These are phyloP conservation scores for Acer negundo DNA, from an alignment of 345 rosid species.

Conservation along the genomic window DNA sequence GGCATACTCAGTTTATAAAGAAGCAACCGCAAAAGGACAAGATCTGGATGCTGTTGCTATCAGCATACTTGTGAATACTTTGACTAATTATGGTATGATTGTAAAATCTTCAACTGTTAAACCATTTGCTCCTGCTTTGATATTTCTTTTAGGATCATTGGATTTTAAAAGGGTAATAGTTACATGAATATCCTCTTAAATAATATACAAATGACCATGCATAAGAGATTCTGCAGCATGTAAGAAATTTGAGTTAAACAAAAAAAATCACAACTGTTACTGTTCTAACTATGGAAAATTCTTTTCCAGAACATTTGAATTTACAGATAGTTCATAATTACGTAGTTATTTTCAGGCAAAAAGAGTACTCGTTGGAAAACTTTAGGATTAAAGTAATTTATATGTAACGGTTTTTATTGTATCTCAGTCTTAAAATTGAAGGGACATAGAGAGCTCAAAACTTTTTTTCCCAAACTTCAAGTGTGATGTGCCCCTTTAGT, in stretches of 20 bases:
- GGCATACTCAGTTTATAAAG: slow-evolving; percentile 59
- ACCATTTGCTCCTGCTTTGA: neutral
- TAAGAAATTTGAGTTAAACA: neutral
- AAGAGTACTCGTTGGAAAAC: neutral
- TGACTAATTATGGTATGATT: slow-evolving; percentile 62
- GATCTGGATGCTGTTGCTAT: slow-evolving; percentile 56
- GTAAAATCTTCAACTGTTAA: neutral
- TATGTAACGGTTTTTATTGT: neutral
- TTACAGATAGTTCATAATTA: neutral
- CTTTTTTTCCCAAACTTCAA: neutral
- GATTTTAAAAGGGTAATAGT: neutral
- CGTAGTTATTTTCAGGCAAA: neutral
- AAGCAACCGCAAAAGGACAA: slow-evolving; percentile 42
- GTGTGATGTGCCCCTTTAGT: neutral
- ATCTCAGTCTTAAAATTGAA: neutral
- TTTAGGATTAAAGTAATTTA: neutral
- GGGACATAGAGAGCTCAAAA: neutral
- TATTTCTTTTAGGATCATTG: slow-evolving; percentile 7
- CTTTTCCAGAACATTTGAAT: neutral
- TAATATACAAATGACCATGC: slow-evolving; percentile 1
- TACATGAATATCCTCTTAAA: neutral
- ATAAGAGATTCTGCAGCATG: neutral
- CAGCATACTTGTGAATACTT: slow-evolving; percentile 69
- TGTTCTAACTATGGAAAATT: neutral
- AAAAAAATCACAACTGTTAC: too few relatives aligned